Evolutionary conservation across 495 filamentous ascomycete genomes (phyloP).

Genomic region (Penicillium goetzii): DNA sequence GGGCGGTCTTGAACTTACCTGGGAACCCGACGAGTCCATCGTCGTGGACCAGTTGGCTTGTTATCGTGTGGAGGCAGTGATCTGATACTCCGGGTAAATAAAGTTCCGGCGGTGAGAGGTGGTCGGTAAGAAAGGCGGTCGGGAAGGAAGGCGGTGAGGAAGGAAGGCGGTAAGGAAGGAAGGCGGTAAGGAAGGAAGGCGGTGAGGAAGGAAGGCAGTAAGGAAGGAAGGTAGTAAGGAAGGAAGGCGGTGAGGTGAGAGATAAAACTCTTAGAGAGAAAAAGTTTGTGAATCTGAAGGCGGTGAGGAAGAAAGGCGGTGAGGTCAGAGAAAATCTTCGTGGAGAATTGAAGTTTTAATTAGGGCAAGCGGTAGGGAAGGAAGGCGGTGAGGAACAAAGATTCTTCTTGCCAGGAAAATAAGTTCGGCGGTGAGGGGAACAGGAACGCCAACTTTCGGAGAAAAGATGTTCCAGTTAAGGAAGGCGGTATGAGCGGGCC

Average conservation of each 20-base stretch:
- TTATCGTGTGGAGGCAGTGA: constrained; percentile 18
- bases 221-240: not conserved
- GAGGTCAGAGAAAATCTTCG: too few species aligned
- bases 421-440: too few species aligned
- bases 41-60: constrained; percentile 24
- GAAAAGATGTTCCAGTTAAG: constrained; percentile 14
- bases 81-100: constrained; percentile 11
- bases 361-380: not conserved
- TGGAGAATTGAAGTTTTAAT: too few species aligned
- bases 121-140: too few species aligned
- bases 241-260: not conserved
- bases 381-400: not conserved
- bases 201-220: not conserved
- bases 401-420: too few species aligned
- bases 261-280: not conserved
- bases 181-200: not conserved
- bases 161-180: not conserved
- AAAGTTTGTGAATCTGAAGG: not conserved
- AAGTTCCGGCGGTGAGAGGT: not conserved
- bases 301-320: not conserved
- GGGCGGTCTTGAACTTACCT: constrained; percentile 31
- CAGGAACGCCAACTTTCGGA: not conserved
- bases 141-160: too few species aligned
- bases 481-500: constrained; percentile 21
- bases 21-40: constrained; percentile 44